Conservation (phyloP, 352 stramenopile genomes). For the Pythium graminicola region DNA sequence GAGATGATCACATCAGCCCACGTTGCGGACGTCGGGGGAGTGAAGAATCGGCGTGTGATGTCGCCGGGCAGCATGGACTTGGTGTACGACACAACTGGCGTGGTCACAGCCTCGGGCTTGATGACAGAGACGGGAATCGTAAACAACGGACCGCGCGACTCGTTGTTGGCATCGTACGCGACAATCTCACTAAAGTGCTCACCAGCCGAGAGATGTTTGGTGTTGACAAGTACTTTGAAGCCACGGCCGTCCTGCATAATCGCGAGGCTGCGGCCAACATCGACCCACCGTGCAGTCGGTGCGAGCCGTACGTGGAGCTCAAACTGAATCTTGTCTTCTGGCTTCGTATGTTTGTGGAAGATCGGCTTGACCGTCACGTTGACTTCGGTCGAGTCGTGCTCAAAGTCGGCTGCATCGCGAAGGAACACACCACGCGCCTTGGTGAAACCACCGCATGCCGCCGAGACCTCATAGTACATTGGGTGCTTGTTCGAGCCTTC, state of each 20-base stretch:
- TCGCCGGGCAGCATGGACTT: constrained; percentile 48
- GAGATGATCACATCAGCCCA: constrained; percentile 85
- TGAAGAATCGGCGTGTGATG: constrained; percentile 80
- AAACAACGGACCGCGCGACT: constrained; percentile 73
- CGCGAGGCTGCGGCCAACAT: constrained; percentile 77
- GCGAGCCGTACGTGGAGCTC: constrained; percentile 83
- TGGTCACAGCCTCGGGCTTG: constrained; percentile 55
- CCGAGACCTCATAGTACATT: constrained; percentile 31
- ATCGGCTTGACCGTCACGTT: constrained; percentile 80
- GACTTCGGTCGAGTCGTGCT: constrained; percentile 67
- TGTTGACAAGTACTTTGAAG: constrained; percentile 90
- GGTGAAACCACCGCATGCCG: constrained; percentile 20
- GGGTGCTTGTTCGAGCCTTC: constrained; percentile 61
- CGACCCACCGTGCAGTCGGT: constrained; percentile 81
- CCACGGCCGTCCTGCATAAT: constrained; percentile 76
- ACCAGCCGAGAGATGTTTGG: constrained; percentile 65
- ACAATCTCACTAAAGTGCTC: constrained; percentile 85
- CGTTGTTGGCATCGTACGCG: constrained; percentile 66
- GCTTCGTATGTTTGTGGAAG: constrained; percentile 80
- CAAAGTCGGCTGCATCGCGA: constrained; percentile 72
- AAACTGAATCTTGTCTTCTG: constrained; percentile 84
- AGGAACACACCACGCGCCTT: constrained; percentile 77
- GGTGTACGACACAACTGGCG: constrained; percentile 35
- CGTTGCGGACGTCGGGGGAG: constrained; percentile 64
- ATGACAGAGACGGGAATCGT: constrained; percentile 88